phyloP scores from a whole-genome alignment of 2,329 filamentous ascomycete species.

The Exophiala bonariae region DNA sequence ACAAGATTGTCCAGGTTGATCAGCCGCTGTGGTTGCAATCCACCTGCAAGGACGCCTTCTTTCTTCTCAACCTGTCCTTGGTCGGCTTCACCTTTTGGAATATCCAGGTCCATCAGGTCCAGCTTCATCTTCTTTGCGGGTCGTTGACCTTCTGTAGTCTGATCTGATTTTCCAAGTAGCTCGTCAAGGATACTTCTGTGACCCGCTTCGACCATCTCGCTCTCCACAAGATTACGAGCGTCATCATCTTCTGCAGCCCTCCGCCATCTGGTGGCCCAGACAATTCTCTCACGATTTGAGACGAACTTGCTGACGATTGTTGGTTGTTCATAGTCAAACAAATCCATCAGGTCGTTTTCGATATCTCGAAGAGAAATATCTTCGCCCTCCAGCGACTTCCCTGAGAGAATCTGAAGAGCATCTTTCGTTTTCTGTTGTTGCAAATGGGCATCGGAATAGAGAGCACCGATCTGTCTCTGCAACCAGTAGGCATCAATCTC shows the following conservation, averaged over 20 bases:
- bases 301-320: conserved; percentile 90
- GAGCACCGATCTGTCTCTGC: conserved; percentile 82
- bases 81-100: conserved; percentile 61
- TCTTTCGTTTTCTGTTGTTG: conserved; percentile 90
- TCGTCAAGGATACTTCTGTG: conserved; percentile 85
- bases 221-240: conserved; percentile 74
- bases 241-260: conserved; percentile 75
- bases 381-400: conserved; percentile 70
- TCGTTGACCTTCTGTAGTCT: conserved; percentile 56
- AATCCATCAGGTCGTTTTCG: conserved; percentile 96
- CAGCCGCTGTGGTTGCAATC: conserved; percentile 78
- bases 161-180: conserved; percentile 68
- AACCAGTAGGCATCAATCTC: conserved; percentile 98
- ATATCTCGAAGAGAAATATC: conserved; percentile 88
- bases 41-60: conserved; percentile 73
- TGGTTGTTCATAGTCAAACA: conserved; percentile 96
- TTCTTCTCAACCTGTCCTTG: conserved; percentile 53
- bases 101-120: conserved; percentile 82
- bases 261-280: conserved; percentile 90
- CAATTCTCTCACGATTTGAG: conserved; percentile 87
- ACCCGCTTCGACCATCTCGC: conserved; percentile 88
- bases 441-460: conserved; percentile 88
- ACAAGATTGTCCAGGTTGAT: conserved; percentile 95
- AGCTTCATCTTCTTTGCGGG: conserved; percentile 80
- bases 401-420: conserved; percentile 79